Conservation (phyloP, 768 basidiomycete species). For the Russula sp. region DNA sequence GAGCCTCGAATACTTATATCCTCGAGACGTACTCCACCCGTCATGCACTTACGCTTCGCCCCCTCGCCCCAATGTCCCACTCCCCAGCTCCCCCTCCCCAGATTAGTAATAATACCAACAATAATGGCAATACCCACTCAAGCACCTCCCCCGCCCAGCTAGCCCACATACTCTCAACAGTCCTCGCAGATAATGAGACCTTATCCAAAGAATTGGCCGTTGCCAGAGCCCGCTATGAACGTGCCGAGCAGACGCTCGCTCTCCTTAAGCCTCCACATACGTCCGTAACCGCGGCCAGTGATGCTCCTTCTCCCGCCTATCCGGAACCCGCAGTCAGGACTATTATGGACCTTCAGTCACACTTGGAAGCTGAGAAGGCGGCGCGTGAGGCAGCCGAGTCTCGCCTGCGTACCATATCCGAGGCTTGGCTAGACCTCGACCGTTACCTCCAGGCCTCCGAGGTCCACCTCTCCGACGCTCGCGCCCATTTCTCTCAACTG, state of each 20-base stretch:
- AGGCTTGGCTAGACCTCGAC: constrained; percentile 30
- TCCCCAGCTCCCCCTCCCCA: constrained; percentile 30
- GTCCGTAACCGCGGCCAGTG: constrained; percentile 10
- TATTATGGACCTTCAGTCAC: constrained; percentile 28
- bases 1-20: constrained; percentile 31
- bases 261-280: constrained; percentile 18
- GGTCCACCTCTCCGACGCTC: constrained; percentile 26
- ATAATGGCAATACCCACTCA: constrained; percentile 9
- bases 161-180: constrained; percentile 29
- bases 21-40: constrained; percentile 22
- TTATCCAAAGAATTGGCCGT: constrained; percentile 26
- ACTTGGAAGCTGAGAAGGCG: constrained; percentile 25
- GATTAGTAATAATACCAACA: constrained; percentile 18
- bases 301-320: constrained; percentile 18
- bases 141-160: constrained; percentile 29
- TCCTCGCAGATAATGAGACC: constrained; percentile 31
- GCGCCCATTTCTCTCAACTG: constrained; percentile 28
- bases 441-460: constrained; percentile 25
- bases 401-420: constrained; percentile 26
- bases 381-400: constrained; percentile 29
- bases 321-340: constrained; percentile 27
- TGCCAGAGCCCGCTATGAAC: constrained; percentile 26
- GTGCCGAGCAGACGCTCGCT: constrained; percentile 28
- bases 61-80: constrained; percentile 28
- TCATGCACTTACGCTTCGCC: constrained; percentile 27